A percentile compares a stretch with the other conserved stretches of the same genome.
These are phyloP conservation scores for Fusarium irregulare DNA, from an alignment of 2,329 filamentous ascomycete genomes.

Conservation along the genomic window DNA sequence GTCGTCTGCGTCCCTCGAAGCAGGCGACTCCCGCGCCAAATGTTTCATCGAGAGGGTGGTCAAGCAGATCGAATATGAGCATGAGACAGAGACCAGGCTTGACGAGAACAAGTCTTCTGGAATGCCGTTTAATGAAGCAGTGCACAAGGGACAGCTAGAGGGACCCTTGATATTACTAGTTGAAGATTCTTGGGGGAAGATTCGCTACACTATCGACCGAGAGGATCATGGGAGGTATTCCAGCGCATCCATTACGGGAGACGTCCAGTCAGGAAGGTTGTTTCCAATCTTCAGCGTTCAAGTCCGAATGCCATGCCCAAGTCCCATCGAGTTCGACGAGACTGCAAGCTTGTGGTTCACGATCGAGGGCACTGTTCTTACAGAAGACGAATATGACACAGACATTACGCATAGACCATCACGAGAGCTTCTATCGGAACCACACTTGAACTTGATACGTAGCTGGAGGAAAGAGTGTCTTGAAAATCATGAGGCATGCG, in stretches of 20 bases:
- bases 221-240: not conserved
- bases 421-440: not conserved
- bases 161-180: too few species aligned
- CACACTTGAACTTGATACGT: not conserved
- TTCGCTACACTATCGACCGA: too few species aligned
- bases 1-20: not conserved
- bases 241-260: not conserved
- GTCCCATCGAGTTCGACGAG: not conserved
- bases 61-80: not conserved
- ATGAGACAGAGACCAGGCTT: not conserved
- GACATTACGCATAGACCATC: not conserved
- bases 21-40: not conserved
- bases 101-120: not conserved
- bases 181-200: too few species aligned
- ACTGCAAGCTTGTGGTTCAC: too few species aligned
- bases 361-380: not conserved
- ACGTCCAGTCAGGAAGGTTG: not conserved
- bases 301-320: not conserved
- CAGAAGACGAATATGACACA: not conserved
- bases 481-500: not conserved
- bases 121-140: not conserved
- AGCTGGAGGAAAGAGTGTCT: not conserved
- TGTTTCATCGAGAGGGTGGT: fast-evolving
- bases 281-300: not conserved
- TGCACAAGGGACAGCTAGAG: not conserved